phyloP scores from a whole-genome alignment of 2,329 filamentous ascomycete genomes.

The Diaporthe aspalathi region DNA sequence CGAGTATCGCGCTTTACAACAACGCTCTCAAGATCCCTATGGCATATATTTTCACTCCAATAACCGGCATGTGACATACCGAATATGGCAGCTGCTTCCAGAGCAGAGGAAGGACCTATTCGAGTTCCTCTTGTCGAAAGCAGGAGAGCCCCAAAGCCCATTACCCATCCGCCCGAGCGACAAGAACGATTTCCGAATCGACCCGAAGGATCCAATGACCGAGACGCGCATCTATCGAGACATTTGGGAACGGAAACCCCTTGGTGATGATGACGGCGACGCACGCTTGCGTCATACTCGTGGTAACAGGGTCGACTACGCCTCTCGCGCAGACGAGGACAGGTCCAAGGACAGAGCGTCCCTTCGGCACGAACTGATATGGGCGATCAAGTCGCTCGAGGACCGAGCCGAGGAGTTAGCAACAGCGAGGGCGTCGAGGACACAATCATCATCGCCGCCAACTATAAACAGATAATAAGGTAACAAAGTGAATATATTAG shows the following conservation, averaged over 20 bases:
- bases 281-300: not conserved
- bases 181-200: not conserved
- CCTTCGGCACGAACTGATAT: not conserved
- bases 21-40: not conserved
- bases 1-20: not conserved
- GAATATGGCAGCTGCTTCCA: not conserved
- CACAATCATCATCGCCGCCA: no score
- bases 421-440: not conserved
- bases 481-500: no score
- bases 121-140: slow-evolving; percentile 3
- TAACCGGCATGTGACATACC: not conserved
- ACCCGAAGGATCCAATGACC: slow-evolving; percentile 1
- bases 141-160: not conserved
- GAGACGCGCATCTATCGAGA: slow-evolving; percentile 8
- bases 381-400: slow-evolving; percentile 2
- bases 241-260: slow-evolving; percentile 1
- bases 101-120: not conserved
- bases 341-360: not conserved
- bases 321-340: not conserved
- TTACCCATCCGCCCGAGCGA: slow-evolving; percentile 3
- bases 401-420: not conserved
- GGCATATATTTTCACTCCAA: slow-evolving; percentile 3
- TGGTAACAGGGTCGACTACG: not conserved
- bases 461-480: no score
- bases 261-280: not conserved